phyloP scores from a whole-genome alignment of 345 rosid species.

The Eucalyptus fibrosa region DNA sequence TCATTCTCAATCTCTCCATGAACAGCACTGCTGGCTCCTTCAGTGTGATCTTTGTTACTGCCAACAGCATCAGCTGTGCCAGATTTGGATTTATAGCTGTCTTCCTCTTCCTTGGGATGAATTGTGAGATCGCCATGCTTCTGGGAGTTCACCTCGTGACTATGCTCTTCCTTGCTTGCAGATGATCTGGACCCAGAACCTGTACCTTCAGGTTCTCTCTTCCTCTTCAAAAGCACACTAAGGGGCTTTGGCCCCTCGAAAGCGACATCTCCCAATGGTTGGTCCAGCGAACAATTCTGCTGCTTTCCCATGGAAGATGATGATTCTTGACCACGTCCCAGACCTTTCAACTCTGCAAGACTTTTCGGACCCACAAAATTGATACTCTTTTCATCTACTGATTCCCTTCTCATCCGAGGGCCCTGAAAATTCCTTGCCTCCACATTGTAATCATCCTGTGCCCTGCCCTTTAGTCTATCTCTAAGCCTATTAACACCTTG shows the following conservation, averaged over 20 bases:
- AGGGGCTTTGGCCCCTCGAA: constrained; percentile 87
- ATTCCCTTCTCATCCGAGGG: constrained; percentile 34
- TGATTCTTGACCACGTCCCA: constrained; percentile 18
- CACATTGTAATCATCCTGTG: constrained; percentile 23
- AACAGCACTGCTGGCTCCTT: background rate
- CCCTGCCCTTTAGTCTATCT: constrained; percentile 49
- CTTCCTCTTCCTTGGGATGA: background rate
- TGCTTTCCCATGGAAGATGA: constrained; percentile 25
- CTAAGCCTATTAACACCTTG: constrained; percentile 32
- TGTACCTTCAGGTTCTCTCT: constrained; percentile 34
- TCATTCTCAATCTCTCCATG: constrained; percentile 11
- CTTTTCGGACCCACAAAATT: constrained; percentile 46
- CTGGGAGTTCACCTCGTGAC: background rate
- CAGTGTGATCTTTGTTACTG: constrained; percentile 10
- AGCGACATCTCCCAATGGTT: constrained; percentile 25
- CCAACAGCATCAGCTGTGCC: constrained; percentile 4
- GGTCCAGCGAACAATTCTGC: constrained; percentile 29
- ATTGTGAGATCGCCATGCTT: background rate
- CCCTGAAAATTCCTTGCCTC: constrained; percentile 26
- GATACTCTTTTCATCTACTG: constrained; percentile 16
- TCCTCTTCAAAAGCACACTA: constrained; percentile 77
- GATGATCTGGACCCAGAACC: background rate
- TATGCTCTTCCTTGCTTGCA: constrained; percentile 5
- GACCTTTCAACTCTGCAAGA: constrained; percentile 48
- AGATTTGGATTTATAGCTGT: background rate